Conservation (phyloP, 805 yeast species). For the Limtongia smithiae region DNA sequence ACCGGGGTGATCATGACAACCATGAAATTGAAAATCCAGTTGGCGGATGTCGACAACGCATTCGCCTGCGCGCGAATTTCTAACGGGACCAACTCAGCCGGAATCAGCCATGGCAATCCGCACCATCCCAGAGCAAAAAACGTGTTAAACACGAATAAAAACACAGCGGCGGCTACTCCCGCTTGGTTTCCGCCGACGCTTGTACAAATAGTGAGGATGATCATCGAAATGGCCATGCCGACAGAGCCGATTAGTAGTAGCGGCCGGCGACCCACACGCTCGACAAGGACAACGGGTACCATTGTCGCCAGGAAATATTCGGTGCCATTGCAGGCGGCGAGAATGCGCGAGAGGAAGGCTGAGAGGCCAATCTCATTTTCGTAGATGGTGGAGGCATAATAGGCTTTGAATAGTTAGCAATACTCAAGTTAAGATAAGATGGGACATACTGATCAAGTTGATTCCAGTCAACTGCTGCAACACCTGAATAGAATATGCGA, state of each 20-base stretch:
- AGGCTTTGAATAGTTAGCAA: no score
- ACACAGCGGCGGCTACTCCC: constrained; percentile 32
- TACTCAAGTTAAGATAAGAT: no score
- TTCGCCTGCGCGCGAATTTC: constrained; percentile 51
- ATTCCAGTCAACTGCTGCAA: constrained; percentile 55
- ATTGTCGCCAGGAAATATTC: constrained; percentile 42
- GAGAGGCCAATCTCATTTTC: constrained; percentile 47
- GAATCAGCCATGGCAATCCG: constrained; percentile 21
- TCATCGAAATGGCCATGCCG: constrained; percentile 30
- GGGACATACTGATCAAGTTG: no score
- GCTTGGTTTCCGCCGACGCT: constrained; percentile 35
- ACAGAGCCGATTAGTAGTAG: constrained; percentile 22
- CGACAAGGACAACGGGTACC: constrained; percentile 54
- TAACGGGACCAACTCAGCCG: constrained; percentile 42
- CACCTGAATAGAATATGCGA: constrained; percentile 46
- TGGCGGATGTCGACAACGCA: constrained; percentile 52
- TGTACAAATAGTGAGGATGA: constrained; percentile 40
- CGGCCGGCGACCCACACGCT: constrained; percentile 50
- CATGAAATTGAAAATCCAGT: constrained; percentile 57
- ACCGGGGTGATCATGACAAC: constrained; percentile 56
- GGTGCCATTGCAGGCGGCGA: constrained; percentile 47
- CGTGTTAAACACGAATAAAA: constrained; percentile 28
- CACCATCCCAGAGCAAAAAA: constrained; percentile 35
- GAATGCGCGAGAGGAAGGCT: constrained; percentile 41
- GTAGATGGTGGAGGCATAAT: constrained; percentile 57